Evolutionary conservation across 164 flowering plant species (phyloP), one percentile per base, ranked within the genome.

Genomic region (Cinnamomum micranthum): DNA sequence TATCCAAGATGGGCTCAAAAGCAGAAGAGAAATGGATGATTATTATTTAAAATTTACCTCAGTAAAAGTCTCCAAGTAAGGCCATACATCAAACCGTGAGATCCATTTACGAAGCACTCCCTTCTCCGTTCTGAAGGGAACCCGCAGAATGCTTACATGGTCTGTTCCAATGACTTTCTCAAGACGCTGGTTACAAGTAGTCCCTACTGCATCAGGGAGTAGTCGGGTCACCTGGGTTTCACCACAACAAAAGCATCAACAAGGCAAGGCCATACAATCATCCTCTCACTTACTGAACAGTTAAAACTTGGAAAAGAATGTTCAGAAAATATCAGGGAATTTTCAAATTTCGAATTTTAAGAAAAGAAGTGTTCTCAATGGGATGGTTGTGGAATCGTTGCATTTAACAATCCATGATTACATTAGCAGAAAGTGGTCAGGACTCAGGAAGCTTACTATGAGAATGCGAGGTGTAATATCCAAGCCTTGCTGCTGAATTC

Each of bases 51-150:
- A 59, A 78, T 11, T 19, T 69, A 95, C 99, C 98, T 92, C 97
- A 19, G 97, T 83, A 84, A 82, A 96, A 65, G 88, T 91, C 79
- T 94, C 99, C 81, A 96, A 89, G 89, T 92, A 93, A 6, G 98
- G 99, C 99, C 99, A 96, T 7, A 96, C 97, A 88, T 96, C 97
- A 76, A 96, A 96, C 55, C 98, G 79, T 6, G 99, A 96, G 77
- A 96, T 93, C 99, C 99, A 95, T 82, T 85, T 87, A 17, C 97
- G 92, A 27, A 96, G 84, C 70, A 96, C 86, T 35, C 97, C 98
- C 76, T 94, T 90, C 84, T 91, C 97, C 1, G 87, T 91, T 85
- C 98, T 89, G 73, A 96, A 96, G 65, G 99, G 97, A 55, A 96
- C 95, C 67, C 97, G 89, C 72, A 96, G 87, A 68, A 96, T 96